Evolutionary conservation across 805 yeast genomes (phyloP).

Genomic region (Yamadazyma scolyti): DNA sequence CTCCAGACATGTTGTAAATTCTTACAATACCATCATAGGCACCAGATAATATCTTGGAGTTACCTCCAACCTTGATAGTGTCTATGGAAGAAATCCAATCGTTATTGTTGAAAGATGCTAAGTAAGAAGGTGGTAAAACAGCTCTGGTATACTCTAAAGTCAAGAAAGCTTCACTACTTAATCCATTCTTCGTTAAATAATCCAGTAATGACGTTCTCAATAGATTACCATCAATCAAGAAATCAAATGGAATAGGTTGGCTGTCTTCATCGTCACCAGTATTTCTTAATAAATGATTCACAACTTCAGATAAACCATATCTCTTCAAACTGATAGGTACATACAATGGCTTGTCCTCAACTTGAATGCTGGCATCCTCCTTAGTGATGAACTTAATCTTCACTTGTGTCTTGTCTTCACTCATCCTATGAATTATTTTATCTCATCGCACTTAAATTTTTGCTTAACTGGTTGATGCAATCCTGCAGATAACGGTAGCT

Average conservation of each 20-base stretch:
- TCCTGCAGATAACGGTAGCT: neutral
- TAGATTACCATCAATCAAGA: slow-evolving; percentile 79
- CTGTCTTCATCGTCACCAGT: slow-evolving; percentile 36
- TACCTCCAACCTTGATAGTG: slow-evolving; percentile 39
- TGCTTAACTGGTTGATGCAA: too few species aligned
- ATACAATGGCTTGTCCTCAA: slow-evolving; percentile 72
- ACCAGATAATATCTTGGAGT: slow-evolving; percentile 72
- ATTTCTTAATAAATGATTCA: slow-evolving; percentile 72
- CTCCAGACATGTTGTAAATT: slow-evolving; percentile 79
- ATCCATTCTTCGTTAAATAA: slow-evolving; percentile 69
- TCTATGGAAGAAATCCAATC: slow-evolving; percentile 91
- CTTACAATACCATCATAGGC: slow-evolving; percentile 94
- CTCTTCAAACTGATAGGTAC: slow-evolving; percentile 86
- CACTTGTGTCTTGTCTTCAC: slow-evolving; percentile 50
- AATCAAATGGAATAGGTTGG: slow-evolving; percentile 83
- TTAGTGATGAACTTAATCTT: slow-evolving; percentile 82
- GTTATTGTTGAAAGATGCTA: slow-evolving; percentile 84
- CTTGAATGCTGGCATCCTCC: slow-evolving; percentile 72
- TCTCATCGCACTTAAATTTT: slow-evolving; percentile 3
- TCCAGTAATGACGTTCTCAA: slow-evolving; percentile 76
- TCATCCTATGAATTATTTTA: slow-evolving; percentile 6
- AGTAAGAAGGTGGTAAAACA: slow-evolving; percentile 87
- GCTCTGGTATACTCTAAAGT: slow-evolving; percentile 89
- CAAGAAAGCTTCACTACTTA: slow-evolving; percentile 76
- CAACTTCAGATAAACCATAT: slow-evolving; percentile 91